Evolutionary conservation across 441 rosid species (phyloP).

Genomic region (Daphne laureola): DNA sequence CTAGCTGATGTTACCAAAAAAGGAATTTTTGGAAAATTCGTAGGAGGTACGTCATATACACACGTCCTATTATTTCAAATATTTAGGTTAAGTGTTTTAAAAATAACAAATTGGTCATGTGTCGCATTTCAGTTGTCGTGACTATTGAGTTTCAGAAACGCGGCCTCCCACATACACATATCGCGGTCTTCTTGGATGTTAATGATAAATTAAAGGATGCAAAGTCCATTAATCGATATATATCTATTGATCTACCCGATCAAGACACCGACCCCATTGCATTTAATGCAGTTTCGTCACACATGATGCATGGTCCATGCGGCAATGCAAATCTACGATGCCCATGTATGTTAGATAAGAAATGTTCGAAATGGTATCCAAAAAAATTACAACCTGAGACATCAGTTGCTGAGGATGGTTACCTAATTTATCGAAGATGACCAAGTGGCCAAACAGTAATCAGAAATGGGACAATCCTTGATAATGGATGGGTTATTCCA

Average conservation of each 20-base stretch:
- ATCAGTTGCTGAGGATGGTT: neutral
- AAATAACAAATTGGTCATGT: too few species aligned
- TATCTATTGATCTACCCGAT: neutral
- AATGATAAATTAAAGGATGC: neutral
- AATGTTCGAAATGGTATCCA: neutral
- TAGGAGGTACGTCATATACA: too few species aligned
- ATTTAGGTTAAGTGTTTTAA: neutral
- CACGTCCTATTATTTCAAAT: too few species aligned
- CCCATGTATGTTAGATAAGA: neutral
- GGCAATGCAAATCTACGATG: neutral
- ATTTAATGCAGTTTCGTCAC: neutral
- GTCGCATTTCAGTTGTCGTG: neutral
- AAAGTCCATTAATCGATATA: neutral
- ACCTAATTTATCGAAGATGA: neutral
- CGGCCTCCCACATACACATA: neutral
- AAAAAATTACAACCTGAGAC: neutral
- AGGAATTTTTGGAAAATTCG: neutral
- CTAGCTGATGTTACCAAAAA: neutral
- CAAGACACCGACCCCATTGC: neutral
- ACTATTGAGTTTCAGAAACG: neutral
- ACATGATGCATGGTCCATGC: neutral
- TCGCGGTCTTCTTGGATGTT: neutral
- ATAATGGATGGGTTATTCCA: too few species aligned
- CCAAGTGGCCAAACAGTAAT: neutral
- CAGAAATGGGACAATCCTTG: neutral